Evolutionary conservation across 2,329 filamentous ascomycete genomes (phyloP).

Genomic region (Ceratocystis variospora): DNA sequence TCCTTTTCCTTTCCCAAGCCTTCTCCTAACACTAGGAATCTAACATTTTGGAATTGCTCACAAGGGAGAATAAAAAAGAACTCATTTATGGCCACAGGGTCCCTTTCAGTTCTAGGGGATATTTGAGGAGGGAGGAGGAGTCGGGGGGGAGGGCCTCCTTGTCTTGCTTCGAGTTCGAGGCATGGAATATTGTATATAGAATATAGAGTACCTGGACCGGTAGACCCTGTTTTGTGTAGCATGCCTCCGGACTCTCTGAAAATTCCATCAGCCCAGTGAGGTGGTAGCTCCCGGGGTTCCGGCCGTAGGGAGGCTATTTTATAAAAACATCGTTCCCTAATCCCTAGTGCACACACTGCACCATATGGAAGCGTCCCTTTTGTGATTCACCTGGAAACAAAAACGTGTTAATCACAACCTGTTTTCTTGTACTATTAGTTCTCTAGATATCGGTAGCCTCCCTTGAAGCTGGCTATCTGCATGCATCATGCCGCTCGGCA

Average conservation of each 20-base stretch:
- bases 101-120: not conserved
- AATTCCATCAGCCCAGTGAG: no score
- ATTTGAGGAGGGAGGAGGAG: not conserved
- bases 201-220: no score
- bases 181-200: not conserved
- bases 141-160: not conserved
- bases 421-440: no score
- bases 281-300: not conserved
- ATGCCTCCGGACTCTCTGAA: no score
- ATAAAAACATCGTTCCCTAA: not conserved
- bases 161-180: slow-evolving; percentile 7
- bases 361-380: no score
- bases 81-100: not conserved
- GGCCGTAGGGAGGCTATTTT: not conserved
- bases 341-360: no score
- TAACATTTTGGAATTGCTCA: no score
- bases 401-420: not conserved
- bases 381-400: not conserved
- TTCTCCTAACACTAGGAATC: no score
- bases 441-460: not conserved
- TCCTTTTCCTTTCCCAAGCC: no score
- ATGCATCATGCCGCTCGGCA: not conserved
- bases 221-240: no score
- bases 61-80: not conserved
- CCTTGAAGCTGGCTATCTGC: not conserved